Evolutionary conservation across 75 land plant species (phyloP).

Genomic region (Sequoiadendron giganteum): DNA sequence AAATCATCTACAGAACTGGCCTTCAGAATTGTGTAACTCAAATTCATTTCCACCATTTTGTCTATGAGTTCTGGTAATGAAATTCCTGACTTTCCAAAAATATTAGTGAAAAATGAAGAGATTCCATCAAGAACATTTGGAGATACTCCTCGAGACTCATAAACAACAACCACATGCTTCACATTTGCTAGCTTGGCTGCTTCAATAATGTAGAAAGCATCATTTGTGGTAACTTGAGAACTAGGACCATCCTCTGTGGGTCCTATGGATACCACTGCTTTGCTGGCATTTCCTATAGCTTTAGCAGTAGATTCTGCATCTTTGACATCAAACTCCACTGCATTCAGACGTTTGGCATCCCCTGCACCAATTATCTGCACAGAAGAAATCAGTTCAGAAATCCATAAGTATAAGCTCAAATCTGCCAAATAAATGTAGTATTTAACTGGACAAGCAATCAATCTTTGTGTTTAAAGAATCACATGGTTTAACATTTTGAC

Average conservation of each 20-base stretch:
- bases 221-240: conserved; percentile 55
- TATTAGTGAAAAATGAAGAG: conserved; percentile 71
- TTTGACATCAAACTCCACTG: conserved; percentile 73
- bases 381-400: not conserved
- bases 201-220: conserved; percentile 73
- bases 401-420: not conserved
- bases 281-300: conserved; percentile 88
- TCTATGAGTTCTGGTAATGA: conserved; percentile 47
- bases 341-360: conserved; percentile 76
- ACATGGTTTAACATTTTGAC: not conserved
- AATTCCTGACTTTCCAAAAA: conserved; percentile 56
- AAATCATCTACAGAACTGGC: conserved; percentile 70
- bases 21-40: conserved; percentile 81
- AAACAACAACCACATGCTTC: conserved; percentile 73
- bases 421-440: not conserved
- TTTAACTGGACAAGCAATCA: not conserved
- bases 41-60: conserved; percentile 61
- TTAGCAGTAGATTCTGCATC: conserved; percentile 79
- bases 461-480: not conserved
- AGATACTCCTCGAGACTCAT: conserved; percentile 30
- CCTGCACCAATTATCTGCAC: conserved; percentile 68
- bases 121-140: conserved; percentile 74
- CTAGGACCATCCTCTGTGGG: conserved; percentile 80
- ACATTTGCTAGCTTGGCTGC: conserved; percentile 83
- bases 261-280: conserved; percentile 95